Evolutionary conservation across 2,329 filamentous ascomycete species (phyloP), one percentile per base, ranked within the genome.

Genomic region (Arthrobotrys pseudoclavata): DNA sequence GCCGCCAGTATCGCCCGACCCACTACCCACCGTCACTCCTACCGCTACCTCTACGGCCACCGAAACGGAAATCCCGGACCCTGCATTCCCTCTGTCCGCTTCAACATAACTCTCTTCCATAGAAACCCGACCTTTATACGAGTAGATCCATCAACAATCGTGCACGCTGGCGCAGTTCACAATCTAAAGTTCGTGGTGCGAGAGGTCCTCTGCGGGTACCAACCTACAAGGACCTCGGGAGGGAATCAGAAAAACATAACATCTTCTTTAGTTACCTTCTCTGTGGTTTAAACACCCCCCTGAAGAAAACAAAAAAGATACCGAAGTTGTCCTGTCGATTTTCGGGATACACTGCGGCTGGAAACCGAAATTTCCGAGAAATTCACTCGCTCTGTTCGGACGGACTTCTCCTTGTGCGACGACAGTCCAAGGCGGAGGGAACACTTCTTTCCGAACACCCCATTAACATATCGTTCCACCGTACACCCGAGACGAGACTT

Each of bases 171-270:
- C 74, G 74, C 74, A 52, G 74, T 63, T 71, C 67, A 70, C 48
- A 31, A 67, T 71, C 67, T 77, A 77, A n/a, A 62, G 52, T 71
- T 45, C 61, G 74, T 77, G 74, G 74, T 77, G 74, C 74, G 74
- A 77, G 74, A 71, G 74, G 74, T 77, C 74, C 74, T 55, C 74
- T 77, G 74, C 74, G 67, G 74, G 74, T 77, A 67, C 74, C 67
- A 77, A 71, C 74, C 74, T 77, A 77, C 74, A 77, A 67, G 74
- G 74, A 77, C 74, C 74, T 77, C 74, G 60, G 74, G 74, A 77
- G 74, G 74, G 67, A 71, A 53, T 29, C 55, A 55, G 47, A 50
- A 12, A 48, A 26, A 31, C 45, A 22, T 18, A n/a, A 47, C 42
- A 15, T 37, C 40, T 69, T 45, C 42, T 57, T 60, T 61, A n/a